Conservation (phyloP, 768 basidiomycete species). For the Pulveroboletus sp. region DNA sequence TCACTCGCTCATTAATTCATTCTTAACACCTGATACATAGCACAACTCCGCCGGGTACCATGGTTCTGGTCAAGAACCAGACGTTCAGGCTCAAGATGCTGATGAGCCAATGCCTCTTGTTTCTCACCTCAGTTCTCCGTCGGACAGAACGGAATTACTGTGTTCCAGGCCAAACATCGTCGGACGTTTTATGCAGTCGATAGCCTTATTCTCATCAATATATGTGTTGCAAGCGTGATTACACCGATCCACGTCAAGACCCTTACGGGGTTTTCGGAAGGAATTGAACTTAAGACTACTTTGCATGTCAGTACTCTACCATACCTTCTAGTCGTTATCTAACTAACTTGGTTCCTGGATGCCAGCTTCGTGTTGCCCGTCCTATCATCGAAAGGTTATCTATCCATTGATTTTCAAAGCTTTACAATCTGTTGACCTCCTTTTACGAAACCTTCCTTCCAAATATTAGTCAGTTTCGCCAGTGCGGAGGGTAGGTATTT, state of each 20-base stretch:
- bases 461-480: constrained; percentile 86
- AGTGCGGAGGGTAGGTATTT: constrained; percentile 94
- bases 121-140: constrained; percentile 31
- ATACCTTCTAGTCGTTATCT: not conserved
- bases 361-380: constrained; percentile 95
- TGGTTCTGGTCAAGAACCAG: constrained; percentile 31
- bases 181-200: constrained; percentile 79
- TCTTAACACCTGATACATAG: constrained; percentile 18
- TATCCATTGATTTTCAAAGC: constrained; percentile 82
- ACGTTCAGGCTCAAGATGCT: constrained; percentile 43
- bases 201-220: constrained; percentile 92
- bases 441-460: constrained; percentile 78
- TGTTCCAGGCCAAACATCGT: constrained; percentile 72
- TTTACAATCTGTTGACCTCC: constrained; percentile 89
- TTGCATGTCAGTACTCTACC: constrained; percentile 57
- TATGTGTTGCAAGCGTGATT: constrained; percentile 97
- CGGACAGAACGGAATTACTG: constrained; percentile 71
- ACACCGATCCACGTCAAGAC: constrained; percentile 87
- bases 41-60: constrained; percentile 13
- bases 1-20: constrained; percentile 29
- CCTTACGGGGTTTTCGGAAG: constrained; percentile 81
- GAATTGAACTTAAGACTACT: constrained; percentile 70
- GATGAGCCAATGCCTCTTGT: constrained; percentile 34
- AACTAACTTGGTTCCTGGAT: constrained; percentile 62
- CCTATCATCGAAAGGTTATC: constrained; percentile 88